Conservation (phyloP, 352 stramenopile genomes). For the Globisporangium apiculatum region DNA sequence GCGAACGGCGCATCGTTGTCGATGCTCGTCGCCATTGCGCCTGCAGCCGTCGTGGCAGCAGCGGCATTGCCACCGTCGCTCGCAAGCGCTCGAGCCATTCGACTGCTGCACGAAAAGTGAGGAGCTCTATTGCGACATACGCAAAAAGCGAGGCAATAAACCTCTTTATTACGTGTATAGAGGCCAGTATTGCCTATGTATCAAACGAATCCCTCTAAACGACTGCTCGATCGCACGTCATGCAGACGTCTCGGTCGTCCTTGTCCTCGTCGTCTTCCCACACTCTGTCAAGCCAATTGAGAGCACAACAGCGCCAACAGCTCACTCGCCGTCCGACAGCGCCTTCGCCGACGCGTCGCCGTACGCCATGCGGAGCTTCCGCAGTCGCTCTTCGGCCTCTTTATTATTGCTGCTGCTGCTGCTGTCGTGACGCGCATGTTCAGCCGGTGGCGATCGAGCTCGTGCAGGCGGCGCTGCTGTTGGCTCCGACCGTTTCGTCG, state of each 20-base stretch:
- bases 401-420: slow-evolving; percentile 11
- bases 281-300: not conserved
- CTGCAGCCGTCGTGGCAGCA: too few relatives aligned
- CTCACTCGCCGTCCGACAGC: slow-evolving; percentile 12
- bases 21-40: slow-evolving; percentile 13
- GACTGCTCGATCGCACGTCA: too few relatives aligned
- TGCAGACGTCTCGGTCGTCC: too few relatives aligned
- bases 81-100: too few relatives aligned
- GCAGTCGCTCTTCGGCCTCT: slow-evolving; percentile 56
- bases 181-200: too few relatives aligned
- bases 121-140: too few relatives aligned
- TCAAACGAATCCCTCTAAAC: too few relatives aligned
- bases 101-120: too few relatives aligned
- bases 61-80: too few relatives aligned
- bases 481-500: slow-evolving; percentile 43
- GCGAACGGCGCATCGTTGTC: slow-evolving; percentile 21
- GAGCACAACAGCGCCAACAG: not conserved
- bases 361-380: slow-evolving; percentile 71
- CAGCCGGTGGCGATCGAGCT: not conserved
- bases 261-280: too few relatives aligned
- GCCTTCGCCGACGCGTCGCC: slow-evolving; percentile 60
- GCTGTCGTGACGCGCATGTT: slow-evolving; percentile 3
- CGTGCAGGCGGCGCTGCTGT: slow-evolving; percentile 20
- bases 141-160: too few relatives aligned
- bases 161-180: too few relatives aligned